Base-by-base conservation (phyloP, 805 yeast species). In the Nakazawaea wickerhamii region DNA sequence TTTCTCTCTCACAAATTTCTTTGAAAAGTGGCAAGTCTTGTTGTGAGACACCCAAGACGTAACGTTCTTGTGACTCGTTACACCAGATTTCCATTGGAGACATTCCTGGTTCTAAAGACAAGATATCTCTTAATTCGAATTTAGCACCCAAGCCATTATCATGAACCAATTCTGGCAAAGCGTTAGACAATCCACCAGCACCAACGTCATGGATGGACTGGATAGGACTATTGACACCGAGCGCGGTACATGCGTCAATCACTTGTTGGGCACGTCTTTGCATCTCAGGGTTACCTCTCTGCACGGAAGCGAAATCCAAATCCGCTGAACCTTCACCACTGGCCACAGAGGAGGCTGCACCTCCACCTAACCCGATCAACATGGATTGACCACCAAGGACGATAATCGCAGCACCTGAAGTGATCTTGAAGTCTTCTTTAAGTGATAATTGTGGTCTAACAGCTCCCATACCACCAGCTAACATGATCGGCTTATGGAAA, bases 41-140 rank as follows among this genome's bases (percentile, higher is more conserved):
- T 42, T 86, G 86, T 13, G 88, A 75, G 48, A 93, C 95, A 51
- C 96, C 98, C 54, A 93, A 65, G 19, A 93, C 99, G 55, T 90
- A 93, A 64, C 99, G 81, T 65, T 93, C 99, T 68, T 93, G 99
- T 2, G 98, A 93, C 67, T 93, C 99, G 56, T 95, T 91, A 77
- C 99, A 93, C 99, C 99, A 93, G 50, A 93, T 88, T 70, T 93
- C 99, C 95, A 93, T 87, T 43, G 99, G 98, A 4, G 98, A 91
- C 97, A 93, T 88, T 45, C 97, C 95, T 38, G 96, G 95, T 64
- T 93, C 99, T 50, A 89, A 75, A 28, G 89, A 82, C 44, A 95
- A 77, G 44, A 93, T 83, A 43, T 90, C 84, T 65, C 99, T 80
- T 51, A 93, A 73, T 64, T 93, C 96, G 50, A 93, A 93, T 50